These are phyloP conservation scores for Eimeria mitis DNA, from an alignment of 169 alveolate species.

Conservation along the genomic window DNA sequence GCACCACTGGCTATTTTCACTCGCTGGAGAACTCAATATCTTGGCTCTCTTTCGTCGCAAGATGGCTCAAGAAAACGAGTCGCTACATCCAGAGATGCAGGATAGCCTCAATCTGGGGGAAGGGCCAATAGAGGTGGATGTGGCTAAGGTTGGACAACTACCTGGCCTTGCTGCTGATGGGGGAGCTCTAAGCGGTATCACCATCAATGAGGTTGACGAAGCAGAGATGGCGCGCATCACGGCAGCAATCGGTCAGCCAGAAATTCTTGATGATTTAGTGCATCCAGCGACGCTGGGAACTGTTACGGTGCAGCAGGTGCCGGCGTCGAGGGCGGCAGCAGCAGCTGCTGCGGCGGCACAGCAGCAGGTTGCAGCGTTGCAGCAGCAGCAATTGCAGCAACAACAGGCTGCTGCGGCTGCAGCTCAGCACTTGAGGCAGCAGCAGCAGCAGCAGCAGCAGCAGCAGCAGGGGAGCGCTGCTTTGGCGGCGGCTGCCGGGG, in stretches of 20 bases:
- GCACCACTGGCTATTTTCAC: background rate
- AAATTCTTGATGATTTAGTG: conserved; percentile 52
- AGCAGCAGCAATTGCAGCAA: conserved; percentile 68
- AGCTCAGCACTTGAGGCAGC: conserved; percentile 15
- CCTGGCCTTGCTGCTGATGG: conserved; percentile 74
- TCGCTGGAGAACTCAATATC: conserved; percentile 34
- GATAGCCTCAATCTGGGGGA: conserved; percentile 58
- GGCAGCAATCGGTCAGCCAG: conserved; percentile 39
- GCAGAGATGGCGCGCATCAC: conserved; percentile 65
- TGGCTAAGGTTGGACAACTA: conserved; percentile 57
- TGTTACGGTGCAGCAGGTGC: conserved; percentile 73
- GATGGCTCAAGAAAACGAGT: conserved; percentile 35
- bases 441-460: conserved; percentile 64
- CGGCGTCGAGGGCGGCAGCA: conserved; percentile 35
- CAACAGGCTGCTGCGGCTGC: background rate
- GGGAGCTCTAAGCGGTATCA: conserved; percentile 74
- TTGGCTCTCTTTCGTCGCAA: conserved; percentile 7
- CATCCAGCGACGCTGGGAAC: conserved; percentile 74
- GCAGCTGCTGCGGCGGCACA: conserved; percentile 70
- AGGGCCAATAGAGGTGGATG: conserved; percentile 75
- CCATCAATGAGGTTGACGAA: conserved; percentile 61
- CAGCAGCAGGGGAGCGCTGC: conserved; percentile 41
- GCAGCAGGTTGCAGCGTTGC: conserved; percentile 12
- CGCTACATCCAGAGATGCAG: conserved; percentile 69
- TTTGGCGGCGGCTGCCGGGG: conserved; percentile 24